Base-by-base conservation (phyloP, 345 rosid genomes). In the Erysimum cheiranthoides region DNA sequence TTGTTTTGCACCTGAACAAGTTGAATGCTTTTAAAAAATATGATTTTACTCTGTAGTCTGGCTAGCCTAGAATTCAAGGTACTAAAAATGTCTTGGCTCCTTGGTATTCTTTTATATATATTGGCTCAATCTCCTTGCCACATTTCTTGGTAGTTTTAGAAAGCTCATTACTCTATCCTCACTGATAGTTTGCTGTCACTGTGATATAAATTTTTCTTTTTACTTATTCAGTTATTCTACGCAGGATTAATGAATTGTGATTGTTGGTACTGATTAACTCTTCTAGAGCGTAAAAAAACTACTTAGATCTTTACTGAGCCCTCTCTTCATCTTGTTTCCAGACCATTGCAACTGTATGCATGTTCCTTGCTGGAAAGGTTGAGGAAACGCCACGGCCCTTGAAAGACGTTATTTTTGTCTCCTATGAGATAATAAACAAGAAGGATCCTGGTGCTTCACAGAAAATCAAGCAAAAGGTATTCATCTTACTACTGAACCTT, bases 301-400 rank as follows among this genome's bases (percentile, higher is more conserved):
- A 63, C 2, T 27, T 60, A 9, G 38, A 63, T 61, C 21, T 51
- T 32, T 61, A 27, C 71, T 52, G 51, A 45, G 32, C 51, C 47
- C 17, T 69, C 32, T 70, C 28, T 25, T 62, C 36, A 54, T 76
- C 59, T 35, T 76, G 10, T 54, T n/a, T 52, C 47, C 38, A 94
- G 98, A 87, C 91, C 14, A 86, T 92, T 63, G 98, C 96, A 10
- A 92, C 97, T 1, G 95, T 90, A 61, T 94, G 98, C 79, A 92
- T 92, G 98, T 94, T 94, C 80, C 95, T 92, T 73, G 96, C 98
- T 60, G 98, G 95, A 79, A 94, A 92, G 82, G 98, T 94, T 67
- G 96, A 94, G 77, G 97, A 92, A 88, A 93, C 98, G 73, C 96
- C 98, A 21, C 95, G 97, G 39, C 96, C 95, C 9, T 71, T 90